phyloP scores from a whole-genome alignment of 257 asterid species.

The Phtheirospermum japonicum region DNA sequence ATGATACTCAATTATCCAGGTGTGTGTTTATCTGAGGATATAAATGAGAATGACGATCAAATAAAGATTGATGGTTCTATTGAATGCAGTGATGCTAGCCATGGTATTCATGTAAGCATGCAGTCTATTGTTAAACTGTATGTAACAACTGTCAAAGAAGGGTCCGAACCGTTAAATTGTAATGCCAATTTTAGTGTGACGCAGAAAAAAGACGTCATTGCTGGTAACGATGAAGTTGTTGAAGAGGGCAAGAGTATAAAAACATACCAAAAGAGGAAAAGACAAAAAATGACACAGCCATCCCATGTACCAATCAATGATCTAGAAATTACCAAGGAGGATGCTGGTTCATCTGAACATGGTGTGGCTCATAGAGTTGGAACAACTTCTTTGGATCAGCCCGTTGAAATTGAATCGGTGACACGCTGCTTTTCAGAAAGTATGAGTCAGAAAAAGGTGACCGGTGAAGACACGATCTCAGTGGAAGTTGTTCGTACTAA shows the following conservation, averaged over 20 bases:
- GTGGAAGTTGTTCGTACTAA: no score
- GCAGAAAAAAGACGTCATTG: conserved; percentile 22
- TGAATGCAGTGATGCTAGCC: conserved; percentile 13
- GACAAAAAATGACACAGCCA: conserved; percentile 18
- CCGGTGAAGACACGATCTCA: conserved; percentile 29
- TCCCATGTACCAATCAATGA: conserved; percentile 17
- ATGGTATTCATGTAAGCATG: conserved; percentile 1
- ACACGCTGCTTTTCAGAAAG: neutral
- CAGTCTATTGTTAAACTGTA: conserved; percentile 16
- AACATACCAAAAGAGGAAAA: conserved; percentile 22
- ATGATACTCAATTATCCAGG: conserved; percentile 21
- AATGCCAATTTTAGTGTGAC: conserved; percentile 6
- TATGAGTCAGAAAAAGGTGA: conserved; percentile 29
- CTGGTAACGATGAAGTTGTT: conserved; percentile 14
- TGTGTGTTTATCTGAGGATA: conserved; percentile 16
- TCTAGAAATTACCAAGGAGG: conserved; percentile 21
- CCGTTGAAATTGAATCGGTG: conserved; percentile 25
- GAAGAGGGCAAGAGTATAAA: conserved; percentile 8
- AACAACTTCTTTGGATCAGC: conserved; percentile 24
- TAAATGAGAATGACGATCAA: conserved; percentile 21
- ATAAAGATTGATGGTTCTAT: conserved; percentile 19
- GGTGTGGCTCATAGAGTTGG: neutral
- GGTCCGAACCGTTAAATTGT: conserved; percentile 15
- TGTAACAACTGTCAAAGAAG: conserved; percentile 25
- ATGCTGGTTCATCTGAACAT: conserved; percentile 13